Conservation (phyloP, 129 eudicot species). For the Logfia minima region DNA sequence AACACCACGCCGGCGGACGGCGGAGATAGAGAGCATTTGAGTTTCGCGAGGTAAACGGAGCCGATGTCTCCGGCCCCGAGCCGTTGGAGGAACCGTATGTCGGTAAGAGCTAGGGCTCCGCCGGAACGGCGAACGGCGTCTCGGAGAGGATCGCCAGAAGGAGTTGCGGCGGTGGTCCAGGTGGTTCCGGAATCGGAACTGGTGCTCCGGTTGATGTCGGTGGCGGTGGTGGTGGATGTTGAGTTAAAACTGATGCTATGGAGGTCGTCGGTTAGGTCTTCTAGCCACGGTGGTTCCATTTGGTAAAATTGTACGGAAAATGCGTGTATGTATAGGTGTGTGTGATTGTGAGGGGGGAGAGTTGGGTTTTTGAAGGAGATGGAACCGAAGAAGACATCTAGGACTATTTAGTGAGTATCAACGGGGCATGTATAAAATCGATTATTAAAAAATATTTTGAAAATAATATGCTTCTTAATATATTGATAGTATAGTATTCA, state of each 20-base stretch:
- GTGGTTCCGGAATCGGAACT: conserved; percentile 69
- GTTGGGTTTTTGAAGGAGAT: conserved; percentile 9
- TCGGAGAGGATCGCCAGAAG: conserved; percentile 45
- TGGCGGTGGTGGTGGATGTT: conserved; percentile 49
- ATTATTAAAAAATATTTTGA: too few relatives aligned
- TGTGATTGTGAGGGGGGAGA: not conserved
- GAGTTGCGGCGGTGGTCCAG: conserved; percentile 49
- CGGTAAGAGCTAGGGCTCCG: conserved; percentile 47
- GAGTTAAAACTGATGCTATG: conserved; percentile 89
- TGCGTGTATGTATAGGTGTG: not conserved
- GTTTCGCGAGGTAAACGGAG: conserved; percentile 71
- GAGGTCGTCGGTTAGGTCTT: conserved; percentile 69
- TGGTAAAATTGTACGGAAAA: conserved; percentile 1
- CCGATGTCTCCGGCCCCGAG: conserved; percentile 97
- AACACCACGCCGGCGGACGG: conserved; percentile 29
- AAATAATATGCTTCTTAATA: too few relatives aligned
- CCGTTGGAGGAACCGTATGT: conserved; percentile 75
- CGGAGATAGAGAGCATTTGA: conserved; percentile 38
- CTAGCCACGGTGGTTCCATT: conserved; percentile 55
- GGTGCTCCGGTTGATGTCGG: conserved; percentile 53
- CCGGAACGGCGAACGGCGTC: conserved; percentile 47
- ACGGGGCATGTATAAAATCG: too few relatives aligned
- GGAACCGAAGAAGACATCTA: not conserved
- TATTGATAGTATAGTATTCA: too few relatives aligned
- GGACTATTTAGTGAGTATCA: not conserved